Conservation (phyloP, 495 filamentous ascomycete genomes). For the Daldinia grandis region DNA sequence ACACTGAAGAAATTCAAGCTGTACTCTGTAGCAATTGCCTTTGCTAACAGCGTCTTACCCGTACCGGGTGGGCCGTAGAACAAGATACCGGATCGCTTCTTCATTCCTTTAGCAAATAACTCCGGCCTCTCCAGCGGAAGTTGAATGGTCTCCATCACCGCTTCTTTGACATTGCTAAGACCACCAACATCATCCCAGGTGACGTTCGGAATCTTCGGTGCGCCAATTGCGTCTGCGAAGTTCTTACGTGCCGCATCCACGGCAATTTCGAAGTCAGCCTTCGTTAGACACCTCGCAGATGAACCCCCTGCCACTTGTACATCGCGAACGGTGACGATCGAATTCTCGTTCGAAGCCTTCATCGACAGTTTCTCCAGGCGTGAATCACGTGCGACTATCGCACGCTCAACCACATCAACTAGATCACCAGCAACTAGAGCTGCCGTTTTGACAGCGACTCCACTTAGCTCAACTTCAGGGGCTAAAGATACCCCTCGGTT, state of each 20-base stretch:
- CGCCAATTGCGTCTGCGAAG: conserved; percentile 96
- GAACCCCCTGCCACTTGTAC: conserved; percentile 90
- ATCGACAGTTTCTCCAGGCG: conserved; percentile 75
- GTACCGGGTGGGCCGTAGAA: conserved; percentile 98
- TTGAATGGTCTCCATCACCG: conserved; percentile 96
- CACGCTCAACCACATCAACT: conserved; percentile 92
- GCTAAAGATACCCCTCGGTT: conserved; percentile 76
- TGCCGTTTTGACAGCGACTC: conserved; percentile 92
- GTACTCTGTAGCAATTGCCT: conserved; percentile 98
- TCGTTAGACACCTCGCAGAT: conserved; percentile 77
- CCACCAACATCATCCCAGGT: conserved; percentile 97
- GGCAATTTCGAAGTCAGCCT: conserved; percentile 85
- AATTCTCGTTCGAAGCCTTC: conserved; percentile 47
- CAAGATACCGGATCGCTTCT: conserved; percentile 95
- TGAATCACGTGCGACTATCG: conserved; percentile 73
- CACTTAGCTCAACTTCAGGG: conserved; percentile 79
- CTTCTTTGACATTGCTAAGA: conserved; percentile 90
- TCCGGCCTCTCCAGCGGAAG: conserved; percentile 91
- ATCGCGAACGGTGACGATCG: conserved; percentile 73
- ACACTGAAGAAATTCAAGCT: conserved; percentile 99
- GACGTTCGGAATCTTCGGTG: conserved; percentile 97
- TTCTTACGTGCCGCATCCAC: conserved; percentile 96
- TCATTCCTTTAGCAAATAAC: conserved; percentile 97
- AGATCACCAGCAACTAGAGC: conserved; percentile 94
- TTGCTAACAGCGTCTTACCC: conserved; percentile 94